Evolutionary conservation across 129 eudicot species (phyloP).

Genomic region (Tagetes erecta): DNA sequence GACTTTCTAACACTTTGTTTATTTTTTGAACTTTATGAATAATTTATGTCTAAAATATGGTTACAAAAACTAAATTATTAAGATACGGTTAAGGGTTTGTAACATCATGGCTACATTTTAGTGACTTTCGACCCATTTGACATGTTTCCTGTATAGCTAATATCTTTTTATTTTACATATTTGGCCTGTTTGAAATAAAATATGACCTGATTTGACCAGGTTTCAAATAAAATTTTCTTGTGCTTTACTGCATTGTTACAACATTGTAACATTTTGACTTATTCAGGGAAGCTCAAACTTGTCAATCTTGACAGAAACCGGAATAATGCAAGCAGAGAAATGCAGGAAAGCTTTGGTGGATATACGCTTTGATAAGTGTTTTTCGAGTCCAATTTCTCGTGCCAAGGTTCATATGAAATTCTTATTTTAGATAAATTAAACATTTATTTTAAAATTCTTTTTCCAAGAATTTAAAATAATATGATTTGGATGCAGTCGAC

Average conservation of each 20-base stretch:
- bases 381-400: conserved; percentile 78
- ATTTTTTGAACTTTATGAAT: not conserved
- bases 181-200: not conserved
- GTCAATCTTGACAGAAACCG: conserved; percentile 63
- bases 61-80: not conserved
- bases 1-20: not conserved
- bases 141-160: not conserved
- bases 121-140: not conserved
- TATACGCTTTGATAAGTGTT: conserved; percentile 66
- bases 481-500: conserved; percentile 46
- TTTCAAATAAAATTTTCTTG: not conserved
- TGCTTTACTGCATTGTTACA: not conserved
- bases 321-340: conserved; percentile 61
- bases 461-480: not conserved
- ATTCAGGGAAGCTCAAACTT: conserved; percentile 71
- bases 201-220: not conserved
- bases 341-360: conserved; percentile 64
- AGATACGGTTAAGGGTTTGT: not conserved
- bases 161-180: not conserved
- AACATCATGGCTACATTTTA: not conserved
- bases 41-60: not conserved
- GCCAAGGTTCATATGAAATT: conserved; percentile 55
- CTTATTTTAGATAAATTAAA: not conserved
- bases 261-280: conserved; percentile 5
- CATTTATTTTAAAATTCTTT: not conserved